A percentile compares a stretch with the other conserved stretches of the same genome.
These are phyloP conservation scores for Yamadazyma jaroonii DNA, from an alignment of 1,139 yeast genomes.

Conservation along the genomic window DNA sequence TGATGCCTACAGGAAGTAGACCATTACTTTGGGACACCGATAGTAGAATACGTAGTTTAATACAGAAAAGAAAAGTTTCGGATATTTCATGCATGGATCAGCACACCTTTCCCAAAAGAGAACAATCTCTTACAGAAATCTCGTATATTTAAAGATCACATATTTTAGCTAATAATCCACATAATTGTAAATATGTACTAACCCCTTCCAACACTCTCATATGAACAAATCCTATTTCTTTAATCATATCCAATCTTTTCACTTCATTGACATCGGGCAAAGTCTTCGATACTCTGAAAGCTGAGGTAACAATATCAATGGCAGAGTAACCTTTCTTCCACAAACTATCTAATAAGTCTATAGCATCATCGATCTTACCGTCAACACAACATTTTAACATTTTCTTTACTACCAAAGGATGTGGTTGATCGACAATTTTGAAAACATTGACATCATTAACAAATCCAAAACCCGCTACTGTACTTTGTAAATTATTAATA, in stretches of 20 bases:
- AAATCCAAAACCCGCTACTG: slow-evolving; percentile 89
- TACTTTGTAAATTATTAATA: slow-evolving; percentile 86
- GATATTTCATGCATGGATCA: no score
- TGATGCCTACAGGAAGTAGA: slow-evolving; percentile 48
- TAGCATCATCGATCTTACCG: slow-evolving; percentile 61
- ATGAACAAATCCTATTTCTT: slow-evolving; percentile 85
- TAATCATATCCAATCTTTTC: slow-evolving; percentile 69
- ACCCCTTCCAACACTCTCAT: slow-evolving; percentile 95
- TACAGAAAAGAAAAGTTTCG: no score
- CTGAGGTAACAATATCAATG: slow-evolving; percentile 86
- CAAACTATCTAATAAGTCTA: slow-evolving; percentile 62
- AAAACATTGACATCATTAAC: slow-evolving; percentile 91
- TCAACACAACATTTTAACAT: slow-evolving; percentile 57
- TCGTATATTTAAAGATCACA: slow-evolving; percentile 27
- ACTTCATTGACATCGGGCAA: slow-evolving; percentile 66
- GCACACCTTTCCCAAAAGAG: no score
- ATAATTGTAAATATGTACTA: slow-evolving; percentile 77
- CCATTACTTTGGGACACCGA: no score
- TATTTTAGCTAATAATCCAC: slow-evolving; percentile 76
- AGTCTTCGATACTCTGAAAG: slow-evolving; percentile 83
- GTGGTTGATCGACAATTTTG: slow-evolving; percentile 95
- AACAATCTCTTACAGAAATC: not conserved
- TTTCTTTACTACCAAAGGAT: slow-evolving; percentile 79
- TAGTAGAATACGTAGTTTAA: no score
- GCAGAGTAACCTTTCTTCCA: slow-evolving; percentile 95